A percentile compares a stretch with the other conserved stretches of the same genome.
phyloP scores from a whole-genome alignment of 2,329 filamentous ascomycete genomes.

The Chalara sp. region DNA sequence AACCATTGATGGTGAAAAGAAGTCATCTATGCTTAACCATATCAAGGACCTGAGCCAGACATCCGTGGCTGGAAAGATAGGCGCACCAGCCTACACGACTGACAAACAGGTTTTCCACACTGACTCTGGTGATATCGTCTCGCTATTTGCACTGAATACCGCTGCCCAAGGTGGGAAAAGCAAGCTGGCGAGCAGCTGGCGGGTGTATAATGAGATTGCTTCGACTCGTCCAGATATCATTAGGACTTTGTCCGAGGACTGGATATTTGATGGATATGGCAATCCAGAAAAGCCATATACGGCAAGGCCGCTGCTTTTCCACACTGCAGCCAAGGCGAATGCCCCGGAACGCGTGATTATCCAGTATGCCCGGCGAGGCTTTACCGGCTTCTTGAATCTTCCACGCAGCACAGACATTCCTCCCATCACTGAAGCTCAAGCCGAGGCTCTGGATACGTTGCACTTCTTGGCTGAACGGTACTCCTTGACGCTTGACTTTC shows the following conservation, averaged over 20 bases:
- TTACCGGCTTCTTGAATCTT: constrained; percentile 49
- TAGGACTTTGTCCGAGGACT: constrained; percentile 39
- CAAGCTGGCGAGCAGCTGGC: constrained; percentile 45
- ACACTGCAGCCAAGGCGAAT: constrained; percentile 40
- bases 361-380: constrained; percentile 52
- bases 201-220: constrained; percentile 48
- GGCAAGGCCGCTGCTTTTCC: constrained; percentile 46
- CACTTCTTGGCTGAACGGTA: constrained; percentile 35
- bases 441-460: constrained; percentile 37
- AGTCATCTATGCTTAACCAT: constrained; percentile 49
- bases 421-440: constrained; percentile 39
- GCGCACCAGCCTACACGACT: constrained; percentile 50
- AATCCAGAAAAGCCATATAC: constrained; percentile 39
- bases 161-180: constrained; percentile 44
- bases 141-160: constrained; percentile 38
- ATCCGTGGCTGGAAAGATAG: constrained; percentile 36
- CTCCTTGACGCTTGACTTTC: constrained; percentile 30
- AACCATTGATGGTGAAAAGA: constrained; percentile 34
- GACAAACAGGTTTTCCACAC: constrained; percentile 57
- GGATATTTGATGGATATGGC: constrained; percentile 34
- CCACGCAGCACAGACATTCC: constrained; percentile 48
- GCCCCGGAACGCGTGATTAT: constrained; percentile 48
- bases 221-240: constrained; percentile 45
- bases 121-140: constrained; percentile 46
- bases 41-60: constrained; percentile 52